Percentiles rank a stretch among this genome's conserved stretches.
phyloP scores from a whole-genome alignment of 2,329 filamentous ascomycete genomes.

The Fusarium floridanum region DNA sequence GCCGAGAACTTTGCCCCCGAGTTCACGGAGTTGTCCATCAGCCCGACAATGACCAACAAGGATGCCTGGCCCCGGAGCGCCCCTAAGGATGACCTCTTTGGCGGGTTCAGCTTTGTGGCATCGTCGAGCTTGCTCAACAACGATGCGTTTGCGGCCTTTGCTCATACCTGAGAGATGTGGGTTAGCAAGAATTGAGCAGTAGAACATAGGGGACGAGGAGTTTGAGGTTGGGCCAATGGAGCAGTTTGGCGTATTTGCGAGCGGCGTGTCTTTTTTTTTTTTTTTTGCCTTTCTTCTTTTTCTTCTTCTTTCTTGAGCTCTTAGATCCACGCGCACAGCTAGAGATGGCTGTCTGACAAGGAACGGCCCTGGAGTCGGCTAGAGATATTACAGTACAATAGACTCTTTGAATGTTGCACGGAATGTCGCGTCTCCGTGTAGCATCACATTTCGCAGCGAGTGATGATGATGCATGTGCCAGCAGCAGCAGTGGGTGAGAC shows the following conservation, averaged over 20 bases:
- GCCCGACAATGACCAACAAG: constrained; percentile 70
- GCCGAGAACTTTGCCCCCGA: constrained; percentile 97
- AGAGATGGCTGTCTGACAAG: constrained; percentile 2
- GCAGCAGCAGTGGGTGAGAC: neutral
- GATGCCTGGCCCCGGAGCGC: constrained; percentile 57
- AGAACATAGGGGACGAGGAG: neutral
- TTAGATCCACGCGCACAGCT: neutral
- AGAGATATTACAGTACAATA: neutral
- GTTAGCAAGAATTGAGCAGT: neutral
- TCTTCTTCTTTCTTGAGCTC: constrained; percentile 4
- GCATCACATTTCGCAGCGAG: neutral
- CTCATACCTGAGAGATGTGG: constrained; percentile 27
- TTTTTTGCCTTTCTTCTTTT: constrained; percentile 3
- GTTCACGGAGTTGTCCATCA: constrained; percentile 88
- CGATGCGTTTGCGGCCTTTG: constrained; percentile 54
- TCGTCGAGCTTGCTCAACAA: constrained; percentile 69
- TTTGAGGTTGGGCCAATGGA: constrained; percentile 12
- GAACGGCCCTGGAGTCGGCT: neutral
- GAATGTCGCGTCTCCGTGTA: neutral
- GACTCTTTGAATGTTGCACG: neutral
- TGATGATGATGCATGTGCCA: neutral
- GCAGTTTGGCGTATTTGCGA: constrained; percentile 9
- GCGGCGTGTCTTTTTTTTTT: constrained; percentile 17
- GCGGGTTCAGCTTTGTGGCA: constrained; percentile 74
- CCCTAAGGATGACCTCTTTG: constrained; percentile 69